Percentiles rank a stretch among this genome's conserved stretches.
Conservation (phyloP, 257 asterid genomes). For the Leonotis leonurus region DNA sequence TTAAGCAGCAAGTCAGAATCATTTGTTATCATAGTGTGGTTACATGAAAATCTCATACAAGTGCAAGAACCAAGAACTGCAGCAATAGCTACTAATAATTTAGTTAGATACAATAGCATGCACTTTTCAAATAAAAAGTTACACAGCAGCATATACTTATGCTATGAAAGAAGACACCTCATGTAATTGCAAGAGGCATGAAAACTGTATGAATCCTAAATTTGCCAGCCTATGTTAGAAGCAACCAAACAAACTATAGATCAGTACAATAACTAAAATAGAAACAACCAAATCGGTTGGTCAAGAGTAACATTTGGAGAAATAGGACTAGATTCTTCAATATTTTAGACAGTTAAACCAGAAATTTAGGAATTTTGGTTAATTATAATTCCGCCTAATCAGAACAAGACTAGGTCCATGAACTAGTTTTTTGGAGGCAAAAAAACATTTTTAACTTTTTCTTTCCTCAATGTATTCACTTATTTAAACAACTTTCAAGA, state of each 20-base stretch:
- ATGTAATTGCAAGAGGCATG: not conserved
- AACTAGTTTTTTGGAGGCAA: not conserved
- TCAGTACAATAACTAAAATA: not conserved
- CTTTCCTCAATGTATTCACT: not conserved
- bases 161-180: not conserved
- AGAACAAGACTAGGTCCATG: not conserved
- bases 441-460: not conserved
- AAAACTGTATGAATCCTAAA: not conserved
- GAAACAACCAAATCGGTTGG: too few relatives aligned
- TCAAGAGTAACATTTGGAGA: not conserved
- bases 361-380: too few relatives aligned
- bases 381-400: too few relatives aligned
- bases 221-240: not conserved
- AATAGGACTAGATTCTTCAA: not conserved
- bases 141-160: not conserved
- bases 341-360: not conserved
- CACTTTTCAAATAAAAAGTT: not conserved
- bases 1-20: slow-evolving; percentile 1
- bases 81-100: not conserved
- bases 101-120: not conserved
- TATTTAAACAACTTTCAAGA: not conserved
- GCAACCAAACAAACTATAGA: not conserved
- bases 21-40: not conserved
- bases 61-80: slow-evolving; percentile 15
- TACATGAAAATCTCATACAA: too few relatives aligned